phyloP scores from a whole-genome alignment of 2,329 filamentous ascomycete genomes.

The Parastagonospora avenae region DNA sequence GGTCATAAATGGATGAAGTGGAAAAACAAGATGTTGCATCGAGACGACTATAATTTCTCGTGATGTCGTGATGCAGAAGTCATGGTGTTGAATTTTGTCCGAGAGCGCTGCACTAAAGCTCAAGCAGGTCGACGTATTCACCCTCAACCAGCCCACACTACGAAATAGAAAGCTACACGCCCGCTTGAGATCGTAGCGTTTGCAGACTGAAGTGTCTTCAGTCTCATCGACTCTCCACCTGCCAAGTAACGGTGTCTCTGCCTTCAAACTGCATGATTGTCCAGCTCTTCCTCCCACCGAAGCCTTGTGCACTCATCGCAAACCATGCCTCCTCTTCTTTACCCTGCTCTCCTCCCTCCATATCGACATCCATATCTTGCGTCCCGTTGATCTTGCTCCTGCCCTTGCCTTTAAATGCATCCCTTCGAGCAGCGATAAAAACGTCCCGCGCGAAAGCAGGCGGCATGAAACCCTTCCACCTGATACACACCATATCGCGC shows the following conservation, averaged over 20 bases:
- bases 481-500: constrained; percentile 41
- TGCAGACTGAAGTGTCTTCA: too few relatives aligned
- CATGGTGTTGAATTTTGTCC: too few relatives aligned
- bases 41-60: too few relatives aligned
- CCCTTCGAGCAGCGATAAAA: constrained; percentile 27
- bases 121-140: too few relatives aligned
- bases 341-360: constrained; percentile 2
- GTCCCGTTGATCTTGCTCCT: constrained; percentile 7
- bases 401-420: constrained; percentile 19
- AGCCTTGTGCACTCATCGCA: constrained; percentile 36
- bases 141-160: too few relatives aligned
- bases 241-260: constrained; percentile 42
- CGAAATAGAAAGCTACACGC: too few relatives aligned
- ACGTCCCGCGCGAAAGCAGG: constrained; percentile 39
- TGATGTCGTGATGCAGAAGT: too few relatives aligned
- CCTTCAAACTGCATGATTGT: constrained; percentile 41
- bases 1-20: too few relatives aligned
- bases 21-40: too few relatives aligned
- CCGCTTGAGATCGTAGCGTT: too few relatives aligned
- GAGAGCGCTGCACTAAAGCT: too few relatives aligned
- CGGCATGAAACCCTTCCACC: constrained; percentile 53
- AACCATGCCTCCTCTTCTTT: constrained; percentile 33
- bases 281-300: constrained; percentile 32
- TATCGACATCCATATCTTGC: constrained; percentile 15
- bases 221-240: constrained; percentile 24